Evolutionary conservation across 139 green algal species (phyloP), one percentile per base, ranked within the genome.

Genomic region (Tetraselmis chui): DNA sequence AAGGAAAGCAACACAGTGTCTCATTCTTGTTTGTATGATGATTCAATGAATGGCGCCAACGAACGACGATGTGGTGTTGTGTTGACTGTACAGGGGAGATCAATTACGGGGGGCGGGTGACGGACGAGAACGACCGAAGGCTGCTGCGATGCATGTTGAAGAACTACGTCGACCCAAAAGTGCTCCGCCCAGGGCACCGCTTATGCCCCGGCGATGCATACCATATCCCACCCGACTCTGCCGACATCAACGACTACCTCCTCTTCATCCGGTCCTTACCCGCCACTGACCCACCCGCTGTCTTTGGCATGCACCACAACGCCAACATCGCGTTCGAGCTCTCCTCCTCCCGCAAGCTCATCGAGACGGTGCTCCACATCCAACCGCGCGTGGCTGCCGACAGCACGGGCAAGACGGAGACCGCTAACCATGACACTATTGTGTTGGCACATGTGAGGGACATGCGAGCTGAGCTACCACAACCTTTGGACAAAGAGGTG

Each of bases 241-340:
- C 45, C 18, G 45, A 67, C 45, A 18, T 18, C 45, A 67, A 5
- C 5, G 45, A 67, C 5, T 67, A 67, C 45, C 45, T 25, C 5
- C 5, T 67, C 23, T 94, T 91, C 86, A 85, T 97, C 31, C 59
- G 79, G 67, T 30, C 27, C 29, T 82, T 97, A 78, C 91, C 93
- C 1, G 27, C 81, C 31, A 87, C 84, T 2, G 92, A 96, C 82
- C 88, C 87, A 24, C 94, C 94, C 25, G 93, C 94, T 78, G 91
- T 97, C 74, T 97, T 97, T 90, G 94, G 94, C 80, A 95, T 97
- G 91, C 94, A 97, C 81, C 45, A 91, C 59, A 97, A 96, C 80
- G 94, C 94, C 30, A 93, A 95, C 87, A 95, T 96, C 78, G 85
- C 89, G 11, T 95, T 93, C 86, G 89, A 96, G 87, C 84, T 94